A percentile compares a stretch with the other conserved stretches of the same genome.
phyloP scores from a whole-genome alignment of 2,329 filamentous ascomycete species.

The Ascochyta koolunga region DNA sequence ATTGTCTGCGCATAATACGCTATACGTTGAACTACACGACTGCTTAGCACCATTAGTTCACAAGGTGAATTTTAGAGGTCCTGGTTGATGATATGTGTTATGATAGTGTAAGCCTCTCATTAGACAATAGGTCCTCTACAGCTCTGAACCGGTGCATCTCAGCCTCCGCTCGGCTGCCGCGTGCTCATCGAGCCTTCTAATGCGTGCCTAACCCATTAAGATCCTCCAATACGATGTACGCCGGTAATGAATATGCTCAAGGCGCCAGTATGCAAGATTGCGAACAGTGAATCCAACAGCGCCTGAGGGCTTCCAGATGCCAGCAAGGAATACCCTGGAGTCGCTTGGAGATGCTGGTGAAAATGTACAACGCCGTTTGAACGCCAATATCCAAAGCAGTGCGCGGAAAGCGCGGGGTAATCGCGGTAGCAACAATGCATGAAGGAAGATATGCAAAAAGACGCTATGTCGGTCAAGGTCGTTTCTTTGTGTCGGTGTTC shows the following conservation, averaged over 20 bases:
- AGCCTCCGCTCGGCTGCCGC: background rate
- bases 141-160: background rate
- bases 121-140: background rate
- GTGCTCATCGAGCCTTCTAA: background rate
- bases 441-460: conserved; percentile 2
- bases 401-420: conserved; percentile 15
- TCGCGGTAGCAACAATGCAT: conserved; percentile 14
- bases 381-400: conserved; percentile 10
- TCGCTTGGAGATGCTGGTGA: conserved; percentile 3
- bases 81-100: too few relatives aligned
- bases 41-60: too few relatives aligned
- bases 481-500: conserved; percentile 11
- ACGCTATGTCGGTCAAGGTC: conserved; percentile 5
- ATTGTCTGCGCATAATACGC: too few relatives aligned
- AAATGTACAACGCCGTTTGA: background rate
- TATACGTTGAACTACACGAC: too few relatives aligned
- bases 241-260: conserved; percentile 3
- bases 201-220: background rate
- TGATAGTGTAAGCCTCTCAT: background rate
- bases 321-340: background rate
- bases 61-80: too few relatives aligned
- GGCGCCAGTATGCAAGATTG: conserved; percentile 6
- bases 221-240: background rate
- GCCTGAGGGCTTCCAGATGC: background rate
- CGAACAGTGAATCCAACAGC: conserved; percentile 3